Conservation (phyloP, 2,329 filamentous ascomycete species). For the Aspergillus thermomutatus region DNA sequence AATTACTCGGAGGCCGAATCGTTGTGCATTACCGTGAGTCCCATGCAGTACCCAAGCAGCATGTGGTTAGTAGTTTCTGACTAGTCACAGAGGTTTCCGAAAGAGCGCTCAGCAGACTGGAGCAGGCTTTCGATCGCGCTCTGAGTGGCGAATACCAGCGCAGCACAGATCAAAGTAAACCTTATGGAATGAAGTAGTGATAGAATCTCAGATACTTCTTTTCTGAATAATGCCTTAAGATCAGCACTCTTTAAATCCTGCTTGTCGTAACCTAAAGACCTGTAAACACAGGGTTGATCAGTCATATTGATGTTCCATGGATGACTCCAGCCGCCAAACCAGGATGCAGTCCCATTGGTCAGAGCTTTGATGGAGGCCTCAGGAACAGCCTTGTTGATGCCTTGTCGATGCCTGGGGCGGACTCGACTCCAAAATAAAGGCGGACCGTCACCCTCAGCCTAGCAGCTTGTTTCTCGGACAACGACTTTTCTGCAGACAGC, state of each 20-base stretch:
- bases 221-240: background rate
- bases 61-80: conserved; percentile 18
- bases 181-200: conserved; percentile 32
- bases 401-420: conserved; percentile 30
- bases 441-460: conserved; percentile 19
- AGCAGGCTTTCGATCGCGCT: conserved; percentile 51
- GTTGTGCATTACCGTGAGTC: conserved; percentile 64
- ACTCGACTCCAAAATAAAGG: conserved; percentile 18
- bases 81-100: conserved; percentile 57
- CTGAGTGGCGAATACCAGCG: conserved; percentile 31
- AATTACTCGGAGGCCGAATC: conserved; percentile 55
- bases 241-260: background rate
- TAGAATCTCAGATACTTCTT: background rate
- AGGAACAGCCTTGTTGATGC: conserved; percentile 24
- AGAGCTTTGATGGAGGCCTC: conserved; percentile 7
- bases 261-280: background rate
- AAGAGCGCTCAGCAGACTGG: conserved; percentile 57
- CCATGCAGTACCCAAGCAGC: background rate
- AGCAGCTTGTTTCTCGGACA: conserved; percentile 34
- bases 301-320: background rate
- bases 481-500: conserved; percentile 27
- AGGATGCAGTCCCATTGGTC: conserved; percentile 11
- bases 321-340: background rate
- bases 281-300: background rate
- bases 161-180: conserved; percentile 29